Percentiles rank a stretch among this genome's conserved stretches.
Evolutionary conservation across 345 rosid species (phyloP).

Genomic region (Draba incana): DNA sequence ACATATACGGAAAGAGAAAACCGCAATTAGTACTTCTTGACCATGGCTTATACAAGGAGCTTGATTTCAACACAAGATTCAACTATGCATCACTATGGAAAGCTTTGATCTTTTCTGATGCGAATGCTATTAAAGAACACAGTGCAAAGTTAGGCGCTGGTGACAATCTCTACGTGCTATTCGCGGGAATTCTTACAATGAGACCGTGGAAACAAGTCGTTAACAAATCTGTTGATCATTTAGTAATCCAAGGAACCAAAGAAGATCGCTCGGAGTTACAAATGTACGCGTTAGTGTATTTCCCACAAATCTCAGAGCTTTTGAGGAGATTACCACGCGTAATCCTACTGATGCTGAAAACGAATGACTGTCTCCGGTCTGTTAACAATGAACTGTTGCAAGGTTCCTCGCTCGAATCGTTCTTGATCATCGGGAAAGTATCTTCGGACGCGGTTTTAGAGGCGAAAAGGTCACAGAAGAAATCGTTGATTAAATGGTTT

Average conservation of each 20-base stretch:
- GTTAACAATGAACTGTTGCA: constrained; percentile 81
- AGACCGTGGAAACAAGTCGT: constrained; percentile 90
- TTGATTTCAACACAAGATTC: constrained; percentile 71
- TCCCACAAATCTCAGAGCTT: constrained; percentile 89
- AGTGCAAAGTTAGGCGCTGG: constrained; percentile 91
- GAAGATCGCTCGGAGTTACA: constrained; percentile 78
- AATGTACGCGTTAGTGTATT: constrained; percentile 94
- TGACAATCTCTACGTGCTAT: constrained; percentile 78
- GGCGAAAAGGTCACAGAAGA: constrained; percentile 63
- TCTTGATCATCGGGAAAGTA: constrained; percentile 74
- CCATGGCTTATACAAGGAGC: constrained; percentile 92
- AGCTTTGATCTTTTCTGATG: constrained; percentile 83
- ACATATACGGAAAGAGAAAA: constrained; percentile 65
- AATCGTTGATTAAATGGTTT: constrained; percentile 55
- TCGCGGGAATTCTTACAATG: constrained; percentile 92
- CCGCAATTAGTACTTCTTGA: constrained; percentile 91
- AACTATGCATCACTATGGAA: constrained; percentile 93
- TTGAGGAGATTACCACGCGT: constrained; percentile 90
- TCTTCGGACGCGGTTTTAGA: constrained; percentile 85
- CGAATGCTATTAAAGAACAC: constrained; percentile 78
- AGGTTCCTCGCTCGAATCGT: constrained; percentile 77
- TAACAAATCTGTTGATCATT: constrained; percentile 78
- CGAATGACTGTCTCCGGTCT: constrained; percentile 91
- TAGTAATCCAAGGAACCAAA: constrained; percentile 79
- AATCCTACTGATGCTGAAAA: constrained; percentile 86